Evolutionary conservation across 1,284 basidiomycete genomes (phyloP), one percentile per base, ranked within the genome.

Genomic region (Phylloboletellus chloephorus): DNA sequence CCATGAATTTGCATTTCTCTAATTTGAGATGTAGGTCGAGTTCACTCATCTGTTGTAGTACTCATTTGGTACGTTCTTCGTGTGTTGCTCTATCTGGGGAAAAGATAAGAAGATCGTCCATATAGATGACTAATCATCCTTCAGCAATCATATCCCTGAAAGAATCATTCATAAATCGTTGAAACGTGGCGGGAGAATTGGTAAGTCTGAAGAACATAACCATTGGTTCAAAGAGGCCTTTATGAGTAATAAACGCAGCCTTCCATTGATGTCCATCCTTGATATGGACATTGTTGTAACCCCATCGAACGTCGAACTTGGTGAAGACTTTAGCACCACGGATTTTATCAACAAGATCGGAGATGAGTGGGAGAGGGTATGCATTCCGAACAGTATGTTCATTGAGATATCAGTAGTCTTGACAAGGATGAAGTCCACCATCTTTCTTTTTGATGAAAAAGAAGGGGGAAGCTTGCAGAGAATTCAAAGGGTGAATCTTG

Each of bases 1-100:
- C 11, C 3, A 60, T 39, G 47, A 73, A 73, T 0, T 51, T 35
- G 34, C 69, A 73, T 37, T 74, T 73, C 32, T 64, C 56, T 0
- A 54, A 43, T 39, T 71, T 69, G 0, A 60, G 34, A 29, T 42
- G 59, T 0, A 71, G 56, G 1, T 55, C 22, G 8, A 64, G 42
- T 3, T 61, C 41, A 0, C 9, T 0, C 1, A 73, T 53, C 1
- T 48, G 25, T 16, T 57, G 13, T 0, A 73, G 48, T 7, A 72
- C 64, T 10, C 41, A 12, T 2, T 31, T 17, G 1, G 60, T 54
- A 10, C 56, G 39, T 9, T 38, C 7, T 3, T n/a, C 8, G 17
- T 57, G 48, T 10, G 47, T 32, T 0, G 32, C 23, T 0, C 37
- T 26, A 2, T 21, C 35, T 0, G 37, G 5, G 0, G 41, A 39